Evolutionary conservation across 2,329 filamentous ascomycete genomes (phyloP).

Genomic region (Fonsecaea monophora): DNA sequence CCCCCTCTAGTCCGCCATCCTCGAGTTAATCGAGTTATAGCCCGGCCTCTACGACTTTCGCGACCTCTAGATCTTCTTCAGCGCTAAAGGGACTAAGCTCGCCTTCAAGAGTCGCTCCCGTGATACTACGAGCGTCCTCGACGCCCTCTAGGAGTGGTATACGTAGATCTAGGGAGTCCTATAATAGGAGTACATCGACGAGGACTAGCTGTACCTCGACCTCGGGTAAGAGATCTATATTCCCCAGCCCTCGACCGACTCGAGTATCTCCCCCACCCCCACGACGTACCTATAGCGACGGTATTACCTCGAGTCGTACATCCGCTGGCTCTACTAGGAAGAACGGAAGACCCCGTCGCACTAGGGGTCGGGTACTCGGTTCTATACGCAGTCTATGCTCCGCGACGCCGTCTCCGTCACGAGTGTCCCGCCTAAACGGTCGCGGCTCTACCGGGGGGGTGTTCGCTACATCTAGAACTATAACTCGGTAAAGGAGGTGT

Average conservation of each 20-base stretch:
- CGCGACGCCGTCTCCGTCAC: not conserved
- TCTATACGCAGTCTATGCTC: not conserved
- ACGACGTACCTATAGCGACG: not conserved
- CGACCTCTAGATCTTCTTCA: not conserved
- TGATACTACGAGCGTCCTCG: no score
- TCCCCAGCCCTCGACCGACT: no score
- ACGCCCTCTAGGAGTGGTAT: no score
- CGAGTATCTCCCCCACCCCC: no score
- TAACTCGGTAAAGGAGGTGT: not conserved
- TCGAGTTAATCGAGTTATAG: not conserved
- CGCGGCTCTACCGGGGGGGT: not conserved
- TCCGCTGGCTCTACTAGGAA: not conserved
- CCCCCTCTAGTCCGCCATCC: not conserved
- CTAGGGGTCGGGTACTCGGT: not conserved
- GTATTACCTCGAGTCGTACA: not conserved
- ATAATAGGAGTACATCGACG: not conserved
- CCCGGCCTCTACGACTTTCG: not conserved
- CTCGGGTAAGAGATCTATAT: not conserved
- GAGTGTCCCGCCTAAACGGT: not conserved
- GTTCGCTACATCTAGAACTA: not conserved
- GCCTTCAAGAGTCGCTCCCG: not conserved
- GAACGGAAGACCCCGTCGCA: not conserved
- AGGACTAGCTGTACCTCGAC: not conserved
- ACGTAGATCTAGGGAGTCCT: not conserved
- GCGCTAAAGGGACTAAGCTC: not conserved